Conservation (phyloP, 495 filamentous ascomycete species). For the Wilcoxina mikolae region DNA sequence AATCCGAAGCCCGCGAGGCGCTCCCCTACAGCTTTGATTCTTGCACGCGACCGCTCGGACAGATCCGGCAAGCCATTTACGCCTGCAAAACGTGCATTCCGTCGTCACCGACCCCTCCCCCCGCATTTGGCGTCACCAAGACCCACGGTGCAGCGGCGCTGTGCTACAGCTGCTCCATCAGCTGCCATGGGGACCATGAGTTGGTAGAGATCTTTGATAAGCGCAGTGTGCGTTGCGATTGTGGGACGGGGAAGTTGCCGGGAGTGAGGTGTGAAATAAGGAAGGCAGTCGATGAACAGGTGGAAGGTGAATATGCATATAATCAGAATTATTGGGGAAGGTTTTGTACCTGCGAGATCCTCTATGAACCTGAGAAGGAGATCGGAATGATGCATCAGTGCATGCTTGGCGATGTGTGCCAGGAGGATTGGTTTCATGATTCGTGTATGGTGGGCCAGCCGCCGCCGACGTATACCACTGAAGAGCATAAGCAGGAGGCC, state of each 20-base stretch:
- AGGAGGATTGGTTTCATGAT: slow-evolving; percentile 99
- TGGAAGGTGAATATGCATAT: slow-evolving; percentile 64
- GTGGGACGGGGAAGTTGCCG: slow-evolving; percentile 71
- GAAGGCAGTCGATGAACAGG: slow-evolving; percentile 49
- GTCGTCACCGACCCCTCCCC: slow-evolving; percentile 42
- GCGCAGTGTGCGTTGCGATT: slow-evolving; percentile 91
- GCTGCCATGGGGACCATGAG: slow-evolving; percentile 88
- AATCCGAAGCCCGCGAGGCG: slow-evolving; percentile 85
- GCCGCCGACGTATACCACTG: slow-evolving; percentile 31
- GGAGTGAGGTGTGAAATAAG: slow-evolving; percentile 50
- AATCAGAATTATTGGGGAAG: slow-evolving; percentile 87
- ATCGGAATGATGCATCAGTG: slow-evolving; percentile 99
- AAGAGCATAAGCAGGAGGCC: slow-evolving; percentile 1
- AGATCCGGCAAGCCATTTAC: slow-evolving; percentile 73
- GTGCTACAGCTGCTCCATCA: slow-evolving; percentile 92
- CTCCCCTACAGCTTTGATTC: slow-evolving; percentile 90
- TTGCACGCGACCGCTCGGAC: slow-evolving; percentile 75
- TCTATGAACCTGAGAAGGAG: slow-evolving; percentile 73
- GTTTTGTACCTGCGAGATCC: slow-evolving; percentile 78
- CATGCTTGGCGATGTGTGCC: slow-evolving; percentile 69
- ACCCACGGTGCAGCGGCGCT: slow-evolving; percentile 48
- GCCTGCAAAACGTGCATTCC: slow-evolving; percentile 89
- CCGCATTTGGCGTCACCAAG: slow-evolving; percentile 5
- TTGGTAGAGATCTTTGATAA: slow-evolving; percentile 94
- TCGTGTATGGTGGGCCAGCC: slow-evolving; percentile 71